A percentile compares a stretch with the other conserved stretches of the same genome.
Conservation (phyloP, 83 land plant genomes). For the Diphasiastrum complanatum region DNA sequence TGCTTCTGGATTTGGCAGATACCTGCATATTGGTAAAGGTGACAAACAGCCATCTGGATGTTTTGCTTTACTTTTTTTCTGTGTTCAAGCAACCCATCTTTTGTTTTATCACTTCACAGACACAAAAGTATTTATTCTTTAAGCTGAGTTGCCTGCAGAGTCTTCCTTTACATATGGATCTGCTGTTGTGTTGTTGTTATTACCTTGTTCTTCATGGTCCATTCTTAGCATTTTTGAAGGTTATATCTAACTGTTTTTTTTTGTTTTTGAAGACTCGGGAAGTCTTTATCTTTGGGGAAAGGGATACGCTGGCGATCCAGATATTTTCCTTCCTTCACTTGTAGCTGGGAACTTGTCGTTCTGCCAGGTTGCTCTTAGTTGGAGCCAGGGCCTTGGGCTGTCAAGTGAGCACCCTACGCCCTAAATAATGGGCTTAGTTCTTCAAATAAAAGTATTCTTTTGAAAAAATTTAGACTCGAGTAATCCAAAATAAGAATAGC, state of each 20-base stretch:
- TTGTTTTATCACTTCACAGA: not conserved
- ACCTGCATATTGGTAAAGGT: not conserved
- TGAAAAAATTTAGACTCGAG: too few species aligned
- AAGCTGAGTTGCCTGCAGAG: not conserved
- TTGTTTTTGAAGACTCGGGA: constrained; percentile 67
- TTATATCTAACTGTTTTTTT: constrained; percentile 12
- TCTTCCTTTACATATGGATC: not conserved
- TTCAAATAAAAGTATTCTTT: too few species aligned
- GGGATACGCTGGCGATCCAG: constrained; percentile 47
- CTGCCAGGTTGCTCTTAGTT: constrained; percentile 67
- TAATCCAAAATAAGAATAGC: too few species aligned
- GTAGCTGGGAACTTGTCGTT: constrained; percentile 26
- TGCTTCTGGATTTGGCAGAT: not conserved
- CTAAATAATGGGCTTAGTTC: not conserved
- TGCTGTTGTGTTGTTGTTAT: not conserved
- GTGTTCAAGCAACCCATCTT: not conserved
- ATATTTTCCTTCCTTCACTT: constrained; percentile 32
- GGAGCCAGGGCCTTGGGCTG: constrained; percentile 79
- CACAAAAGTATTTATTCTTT: not conserved
- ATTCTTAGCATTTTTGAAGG: not conserved
- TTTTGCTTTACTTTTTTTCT: too few species aligned
- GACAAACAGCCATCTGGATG: not conserved
- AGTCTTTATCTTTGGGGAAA: constrained; percentile 80
- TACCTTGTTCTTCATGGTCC: constrained; percentile 1
- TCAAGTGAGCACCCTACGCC: constrained; percentile 37